Conservation (phyloP, 129 eudicot genomes). For the Arctium minus region DNA sequence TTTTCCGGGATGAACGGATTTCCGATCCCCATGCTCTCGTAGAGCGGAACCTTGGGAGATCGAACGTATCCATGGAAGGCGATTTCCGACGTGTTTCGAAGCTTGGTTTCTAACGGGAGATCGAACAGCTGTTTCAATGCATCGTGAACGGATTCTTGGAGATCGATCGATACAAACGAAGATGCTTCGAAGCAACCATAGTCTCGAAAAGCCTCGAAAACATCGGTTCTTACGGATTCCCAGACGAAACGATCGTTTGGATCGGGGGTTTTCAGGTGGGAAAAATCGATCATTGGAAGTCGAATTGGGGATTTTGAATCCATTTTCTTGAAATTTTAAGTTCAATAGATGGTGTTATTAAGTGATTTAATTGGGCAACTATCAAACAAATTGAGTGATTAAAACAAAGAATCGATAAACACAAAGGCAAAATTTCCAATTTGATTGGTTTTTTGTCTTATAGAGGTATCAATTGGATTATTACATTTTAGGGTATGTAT, state of each 20-base stretch:
- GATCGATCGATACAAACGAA: slow-evolving; percentile 17
- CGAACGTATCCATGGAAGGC: slow-evolving; percentile 30
- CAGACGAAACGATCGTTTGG: slow-evolving; percentile 1
- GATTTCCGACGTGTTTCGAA: slow-evolving; percentile 17
- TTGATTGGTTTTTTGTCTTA: no score
- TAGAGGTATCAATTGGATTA: no score
- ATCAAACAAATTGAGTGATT: slow-evolving; percentile 23
- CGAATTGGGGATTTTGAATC: slow-evolving; percentile 7
- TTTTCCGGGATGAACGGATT: slow-evolving; percentile 23
- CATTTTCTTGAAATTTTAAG: slow-evolving; percentile 5
- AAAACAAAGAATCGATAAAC: slow-evolving; percentile 16
- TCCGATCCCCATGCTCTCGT: slow-evolving; percentile 38
- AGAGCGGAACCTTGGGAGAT: slow-evolving; percentile 34
- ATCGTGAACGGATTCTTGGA: slow-evolving; percentile 25
- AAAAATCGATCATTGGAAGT: slow-evolving; percentile 24
- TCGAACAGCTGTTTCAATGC: slow-evolving; percentile 26
- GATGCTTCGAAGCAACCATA: slow-evolving; percentile 36
- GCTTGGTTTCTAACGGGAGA: slow-evolving; percentile 29
- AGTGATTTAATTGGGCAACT: slow-evolving; percentile 4
- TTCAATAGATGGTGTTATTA: slow-evolving; percentile 5
- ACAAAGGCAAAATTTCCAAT: background rate
- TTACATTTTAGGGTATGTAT: no score
- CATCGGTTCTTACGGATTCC: slow-evolving; percentile 21
- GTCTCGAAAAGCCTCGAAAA: slow-evolving; percentile 23
- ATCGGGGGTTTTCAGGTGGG: background rate